These are phyloP conservation scores for Ophiostoma piceae DNA, from an alignment of 2,329 filamentous ascomycete species.

Conservation along the genomic window DNA sequence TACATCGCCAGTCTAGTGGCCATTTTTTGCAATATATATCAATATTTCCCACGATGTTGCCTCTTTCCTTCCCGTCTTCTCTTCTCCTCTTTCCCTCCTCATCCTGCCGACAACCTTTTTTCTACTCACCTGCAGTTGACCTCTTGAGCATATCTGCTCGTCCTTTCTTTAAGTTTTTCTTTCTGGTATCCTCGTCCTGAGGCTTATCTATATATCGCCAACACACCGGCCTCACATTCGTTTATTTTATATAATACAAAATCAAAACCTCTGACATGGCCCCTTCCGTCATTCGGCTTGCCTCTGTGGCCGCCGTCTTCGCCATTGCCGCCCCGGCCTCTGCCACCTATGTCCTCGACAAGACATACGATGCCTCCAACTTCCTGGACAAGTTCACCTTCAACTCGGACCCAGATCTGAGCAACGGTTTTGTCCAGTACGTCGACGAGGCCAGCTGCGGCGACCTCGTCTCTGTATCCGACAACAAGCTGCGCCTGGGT, in stretches of 20 bases:
- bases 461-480: conserved; percentile 39
- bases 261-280: conserved; percentile 18
- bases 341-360: conserved; percentile 37
- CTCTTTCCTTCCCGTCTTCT: conserved; percentile 7
- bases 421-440: conserved; percentile 59
- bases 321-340: conserved; percentile 20
- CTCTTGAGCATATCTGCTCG: conserved; percentile 25
- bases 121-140: neutral
- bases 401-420: conserved; percentile 49
- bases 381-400: conserved; percentile 48
- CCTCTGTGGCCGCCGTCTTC: conserved; percentile 34
- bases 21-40: neutral
- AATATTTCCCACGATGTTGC: conserved; percentile 7
- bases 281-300: conserved; percentile 20
- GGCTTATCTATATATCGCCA: neutral
- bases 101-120: neutral
- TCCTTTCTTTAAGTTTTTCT: conserved; percentile 24
- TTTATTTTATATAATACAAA: neutral
- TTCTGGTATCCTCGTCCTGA: neutral
- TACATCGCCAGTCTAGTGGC: neutral
- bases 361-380: conserved; percentile 41
- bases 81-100: conserved; percentile 12
- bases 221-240: conserved; percentile 7
- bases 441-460: conserved; percentile 35
- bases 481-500: conserved; percentile 32